These are phyloP conservation scores for Clavispora vitiphila DNA, from an alignment of 805 yeast genomes.

Conservation along the genomic window DNA sequence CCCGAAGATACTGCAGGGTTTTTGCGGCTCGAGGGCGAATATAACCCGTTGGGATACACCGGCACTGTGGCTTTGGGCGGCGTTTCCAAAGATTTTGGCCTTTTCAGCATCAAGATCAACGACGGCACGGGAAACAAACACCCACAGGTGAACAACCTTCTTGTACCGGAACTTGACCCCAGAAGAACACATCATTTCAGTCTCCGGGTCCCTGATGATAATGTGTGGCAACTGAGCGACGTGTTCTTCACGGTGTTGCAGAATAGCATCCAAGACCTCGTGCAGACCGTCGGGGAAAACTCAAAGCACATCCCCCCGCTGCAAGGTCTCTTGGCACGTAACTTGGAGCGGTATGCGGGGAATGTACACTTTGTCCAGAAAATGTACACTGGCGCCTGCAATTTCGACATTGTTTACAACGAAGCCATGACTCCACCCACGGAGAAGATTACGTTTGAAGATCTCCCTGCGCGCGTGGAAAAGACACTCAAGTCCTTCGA, in stretches of 20 bases:
- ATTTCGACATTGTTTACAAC: slow-evolving; percentile 66
- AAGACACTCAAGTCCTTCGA: slow-evolving; percentile 38
- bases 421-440: slow-evolving; percentile 34
- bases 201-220: slow-evolving; percentile 63
- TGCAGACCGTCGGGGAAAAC: slow-evolving; percentile 19
- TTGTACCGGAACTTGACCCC: slow-evolving; percentile 49
- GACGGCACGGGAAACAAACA: slow-evolving; percentile 44
- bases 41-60: slow-evolving; percentile 22
- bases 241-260: slow-evolving; percentile 64
- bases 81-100: slow-evolving; percentile 58
- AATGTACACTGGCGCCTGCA: slow-evolving; percentile 65
- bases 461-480: slow-evolving; percentile 32
- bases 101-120: slow-evolving; percentile 55
- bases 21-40: slow-evolving; percentile 22
- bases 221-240: slow-evolving; percentile 75
- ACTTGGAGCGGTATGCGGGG: slow-evolving; percentile 59
- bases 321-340: slow-evolving; percentile 52
- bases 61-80: slow-evolving; percentile 41
- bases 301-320: slow-evolving; percentile 37
- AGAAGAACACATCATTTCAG: slow-evolving; percentile 60
- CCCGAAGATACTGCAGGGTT: slow-evolving; percentile 16
- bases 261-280: slow-evolving; percentile 55
- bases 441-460: slow-evolving; percentile 34
- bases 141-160: slow-evolving; percentile 25
- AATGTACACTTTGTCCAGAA: slow-evolving; percentile 78